These are phyloP conservation scores for Gastrodia elata DNA, from an alignment of 106 monocot species.

Conservation along the genomic window DNA sequence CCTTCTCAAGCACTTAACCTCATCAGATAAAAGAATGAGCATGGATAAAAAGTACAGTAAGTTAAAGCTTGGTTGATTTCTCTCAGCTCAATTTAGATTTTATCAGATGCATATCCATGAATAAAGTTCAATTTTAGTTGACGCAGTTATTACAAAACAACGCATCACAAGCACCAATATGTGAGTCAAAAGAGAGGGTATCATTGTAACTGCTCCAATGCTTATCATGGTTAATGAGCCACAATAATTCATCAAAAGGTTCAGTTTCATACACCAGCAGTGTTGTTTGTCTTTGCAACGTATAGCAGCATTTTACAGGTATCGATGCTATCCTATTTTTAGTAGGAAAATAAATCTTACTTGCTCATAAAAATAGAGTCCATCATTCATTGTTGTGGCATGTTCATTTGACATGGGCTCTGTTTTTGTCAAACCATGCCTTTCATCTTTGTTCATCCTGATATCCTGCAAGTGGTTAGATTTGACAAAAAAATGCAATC, in stretches of 20 bases:
- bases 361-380: constrained; percentile 87
- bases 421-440: constrained; percentile 17
- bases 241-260: not conserved
- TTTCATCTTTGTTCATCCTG: constrained; percentile 28
- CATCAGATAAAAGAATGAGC: not conserved
- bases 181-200: not conserved
- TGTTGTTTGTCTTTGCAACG: not conserved
- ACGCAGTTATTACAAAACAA: not conserved
- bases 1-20: not conserved
- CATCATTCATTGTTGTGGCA: constrained; percentile 72
- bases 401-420: constrained; percentile 54
- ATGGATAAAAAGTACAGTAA: not conserved
- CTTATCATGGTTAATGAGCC: not conserved
- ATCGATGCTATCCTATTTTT: not conserved
- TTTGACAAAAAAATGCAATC: not conserved
- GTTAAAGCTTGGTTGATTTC: not conserved
- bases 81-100: not conserved
- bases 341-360: constrained; percentile 15
- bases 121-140: not conserved
- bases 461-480: constrained; percentile 32
- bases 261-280: not conserved
- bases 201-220: not conserved
- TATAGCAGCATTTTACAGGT: not conserved
- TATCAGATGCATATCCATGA: not conserved
- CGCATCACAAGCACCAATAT: not conserved